Evolutionary conservation across 1,284 basidiomycete genomes (phyloP).

Genomic region (Phellopilus nigrolimitatus): DNA sequence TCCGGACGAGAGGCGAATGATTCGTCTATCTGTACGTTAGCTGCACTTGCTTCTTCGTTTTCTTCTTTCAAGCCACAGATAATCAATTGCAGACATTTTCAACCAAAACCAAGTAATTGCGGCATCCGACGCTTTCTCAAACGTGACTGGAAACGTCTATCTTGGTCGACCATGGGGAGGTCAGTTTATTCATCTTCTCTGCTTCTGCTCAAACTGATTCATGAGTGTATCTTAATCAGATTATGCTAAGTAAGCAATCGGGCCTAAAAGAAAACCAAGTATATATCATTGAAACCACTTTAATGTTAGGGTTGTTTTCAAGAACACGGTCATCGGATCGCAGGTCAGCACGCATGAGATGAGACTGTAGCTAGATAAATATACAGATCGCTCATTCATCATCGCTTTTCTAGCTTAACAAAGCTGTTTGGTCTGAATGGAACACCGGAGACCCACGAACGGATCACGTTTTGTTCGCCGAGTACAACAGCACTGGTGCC

Average conservation of each 20-base stretch:
- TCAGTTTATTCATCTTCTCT: slow-evolving; percentile 21
- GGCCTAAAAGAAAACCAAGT: slow-evolving; percentile 4
- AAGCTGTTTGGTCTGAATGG: slow-evolving; percentile 46
- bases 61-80: not conserved
- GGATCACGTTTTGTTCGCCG: slow-evolving; percentile 41
- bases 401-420: slow-evolving; percentile 29
- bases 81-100: slow-evolving; percentile 34
- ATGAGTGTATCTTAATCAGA: slow-evolving; percentile 23
- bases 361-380: too few relatives aligned
- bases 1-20: slow-evolving; percentile 45
- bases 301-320: slow-evolving; percentile 25
- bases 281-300: slow-evolving; percentile 23
- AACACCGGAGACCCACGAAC: slow-evolving; percentile 34
- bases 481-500: slow-evolving; percentile 40
- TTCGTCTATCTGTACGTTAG: slow-evolving; percentile 38
- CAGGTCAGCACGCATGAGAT: slow-evolving; percentile 24
- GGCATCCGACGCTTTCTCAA: slow-evolving; percentile 38
- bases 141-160: slow-evolving; percentile 35
- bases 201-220: not conserved
- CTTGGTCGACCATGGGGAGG: slow-evolving; percentile 51
- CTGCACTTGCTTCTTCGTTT: slow-evolving; percentile 17
- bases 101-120: slow-evolving; percentile 44
- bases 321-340: slow-evolving; percentile 13
- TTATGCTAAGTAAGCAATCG: slow-evolving; percentile 33
- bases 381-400: too few relatives aligned